Percentiles rank a stretch among this genome's conserved stretches.
Evolutionary conservation across 177 flowering plant genomes (phyloP).

Genomic region (Tripterygium wilfordii): DNA sequence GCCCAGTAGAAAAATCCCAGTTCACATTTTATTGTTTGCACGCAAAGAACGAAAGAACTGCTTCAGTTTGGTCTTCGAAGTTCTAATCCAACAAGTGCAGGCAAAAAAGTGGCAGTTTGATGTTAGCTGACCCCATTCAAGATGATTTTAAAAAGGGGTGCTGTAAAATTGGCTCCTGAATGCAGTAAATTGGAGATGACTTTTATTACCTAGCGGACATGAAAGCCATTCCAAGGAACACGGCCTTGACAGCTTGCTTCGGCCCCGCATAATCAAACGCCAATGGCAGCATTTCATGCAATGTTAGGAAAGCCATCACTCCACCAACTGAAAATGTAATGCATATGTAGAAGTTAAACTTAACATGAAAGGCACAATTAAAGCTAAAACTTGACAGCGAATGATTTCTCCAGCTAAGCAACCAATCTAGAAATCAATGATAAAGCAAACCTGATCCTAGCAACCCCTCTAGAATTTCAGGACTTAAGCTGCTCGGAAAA

Average conservation of each 20-base stretch:
- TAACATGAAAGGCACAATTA: background rate
- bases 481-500: slow-evolving; percentile 84
- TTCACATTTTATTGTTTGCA: too few relatives aligned
- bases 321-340: slow-evolving; percentile 70
- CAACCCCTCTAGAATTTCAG: slow-evolving; percentile 91
- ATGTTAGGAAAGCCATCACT: slow-evolving; percentile 95
- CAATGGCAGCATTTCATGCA: slow-evolving; percentile 97
- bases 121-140: too few relatives aligned
- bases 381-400: background rate
- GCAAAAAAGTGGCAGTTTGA: too few relatives aligned
- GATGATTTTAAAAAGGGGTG: too few relatives aligned
- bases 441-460: slow-evolving; percentile 72
- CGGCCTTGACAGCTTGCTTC: slow-evolving; percentile 94
- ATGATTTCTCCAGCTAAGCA: background rate
- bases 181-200: too few relatives aligned
- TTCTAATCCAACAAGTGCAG: too few relatives aligned
- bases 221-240: slow-evolving; percentile 95
- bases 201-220: slow-evolving; percentile 97
- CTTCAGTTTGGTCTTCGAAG: too few relatives aligned
- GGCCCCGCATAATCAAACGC: slow-evolving; percentile 97
- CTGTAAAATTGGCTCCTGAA: too few relatives aligned
- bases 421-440: background rate
- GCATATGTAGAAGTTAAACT: too few relatives aligned
- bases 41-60: too few relatives aligned
- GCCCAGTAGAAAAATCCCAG: too few relatives aligned